Percentiles rank a stretch among this genome's conserved stretches.
Conservation (phyloP, 495 filamentous ascomycete species). For the Penicillium odoratum region DNA sequence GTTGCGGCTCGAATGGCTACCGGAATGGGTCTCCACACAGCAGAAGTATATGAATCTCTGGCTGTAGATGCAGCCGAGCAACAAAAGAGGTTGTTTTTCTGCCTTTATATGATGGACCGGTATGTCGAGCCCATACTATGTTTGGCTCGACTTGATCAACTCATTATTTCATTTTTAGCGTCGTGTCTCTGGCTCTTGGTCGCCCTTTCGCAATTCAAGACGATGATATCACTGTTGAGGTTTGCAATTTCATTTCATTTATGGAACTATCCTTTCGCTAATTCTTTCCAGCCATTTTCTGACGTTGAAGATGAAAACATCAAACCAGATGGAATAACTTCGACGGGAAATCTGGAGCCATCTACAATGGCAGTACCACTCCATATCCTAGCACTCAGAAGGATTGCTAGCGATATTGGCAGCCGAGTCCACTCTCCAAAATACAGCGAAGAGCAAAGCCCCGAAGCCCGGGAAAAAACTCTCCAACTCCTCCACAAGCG, state of each 20-base stretch:
- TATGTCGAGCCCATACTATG: conserved; percentile 10
- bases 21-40: conserved; percentile 35
- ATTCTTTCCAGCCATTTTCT: conserved; percentile 28
- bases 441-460: conserved; percentile 12
- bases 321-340: conserved; percentile 23
- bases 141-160: neutral
- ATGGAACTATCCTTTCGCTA: neutral
- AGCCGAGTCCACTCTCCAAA: conserved; percentile 27
- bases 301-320: conserved; percentile 37
- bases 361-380: conserved; percentile 41
- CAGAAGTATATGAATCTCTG: conserved; percentile 24
- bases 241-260: conserved; percentile 7
- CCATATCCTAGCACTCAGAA: conserved; percentile 37
- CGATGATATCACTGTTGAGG: conserved; percentile 38
- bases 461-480: conserved; percentile 24
- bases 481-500: conserved; percentile 32
- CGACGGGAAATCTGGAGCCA: conserved; percentile 20
- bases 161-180: conserved; percentile 18
- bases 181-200: conserved; percentile 41
- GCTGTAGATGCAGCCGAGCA: conserved; percentile 30
- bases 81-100: conserved; percentile 42
- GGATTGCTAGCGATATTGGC: conserved; percentile 38
- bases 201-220: conserved; percentile 43
- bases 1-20: conserved; percentile 35
- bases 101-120: conserved; percentile 48